A percentile compares a stretch with the other conserved stretches of the same genome.
These are phyloP conservation scores for Geotrichum carabidarum DNA, from an alignment of 1,139 yeast species.

Conservation along the genomic window DNA sequence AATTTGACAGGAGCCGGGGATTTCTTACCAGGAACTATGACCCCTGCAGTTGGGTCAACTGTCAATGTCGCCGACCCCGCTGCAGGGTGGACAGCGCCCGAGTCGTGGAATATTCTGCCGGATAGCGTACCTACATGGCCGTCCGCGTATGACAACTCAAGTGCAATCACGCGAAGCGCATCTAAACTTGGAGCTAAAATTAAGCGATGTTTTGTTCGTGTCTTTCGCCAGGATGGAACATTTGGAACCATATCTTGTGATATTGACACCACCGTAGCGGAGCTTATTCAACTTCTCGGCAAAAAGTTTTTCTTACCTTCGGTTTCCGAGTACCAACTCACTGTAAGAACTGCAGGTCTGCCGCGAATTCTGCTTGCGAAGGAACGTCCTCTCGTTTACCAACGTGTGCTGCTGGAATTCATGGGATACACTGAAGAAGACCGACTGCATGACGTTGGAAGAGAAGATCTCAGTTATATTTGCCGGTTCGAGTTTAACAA, in stretches of 20 bases:
- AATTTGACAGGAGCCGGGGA: neutral
- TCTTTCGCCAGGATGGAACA: slow-evolving; percentile 74
- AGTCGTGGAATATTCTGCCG: slow-evolving; percentile 20
- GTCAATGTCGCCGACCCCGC: slow-evolving; percentile 5
- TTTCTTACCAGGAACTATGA: neutral
- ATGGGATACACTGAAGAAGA: slow-evolving; percentile 81
- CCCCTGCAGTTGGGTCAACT: neutral
- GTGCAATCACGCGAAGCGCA: slow-evolving; percentile 16
- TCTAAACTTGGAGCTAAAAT: slow-evolving; percentile 17
- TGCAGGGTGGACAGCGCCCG: slow-evolving; percentile 18
- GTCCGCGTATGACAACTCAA: slow-evolving; percentile 2
- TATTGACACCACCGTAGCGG: slow-evolving; percentile 69
- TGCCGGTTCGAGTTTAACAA: slow-evolving; percentile 71
- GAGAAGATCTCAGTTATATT: slow-evolving; percentile 81
- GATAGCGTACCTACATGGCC: slow-evolving; percentile 14
- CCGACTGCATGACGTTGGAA: slow-evolving; percentile 68
- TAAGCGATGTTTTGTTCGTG: slow-evolving; percentile 47
- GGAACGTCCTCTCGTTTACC: slow-evolving; percentile 75
- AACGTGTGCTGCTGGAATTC: slow-evolving; percentile 63
- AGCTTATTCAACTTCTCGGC: slow-evolving; percentile 61
- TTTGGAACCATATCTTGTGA: slow-evolving; percentile 76
- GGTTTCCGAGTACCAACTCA: slow-evolving; percentile 66
- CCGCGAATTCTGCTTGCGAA: slow-evolving; percentile 67
- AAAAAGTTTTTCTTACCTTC: slow-evolving; percentile 73
- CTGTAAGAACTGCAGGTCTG: slow-evolving; percentile 74